These are phyloP conservation scores for Lachnellula occidentalis DNA, from an alignment of 2,329 filamentous ascomycete genomes.

Conservation along the genomic window DNA sequence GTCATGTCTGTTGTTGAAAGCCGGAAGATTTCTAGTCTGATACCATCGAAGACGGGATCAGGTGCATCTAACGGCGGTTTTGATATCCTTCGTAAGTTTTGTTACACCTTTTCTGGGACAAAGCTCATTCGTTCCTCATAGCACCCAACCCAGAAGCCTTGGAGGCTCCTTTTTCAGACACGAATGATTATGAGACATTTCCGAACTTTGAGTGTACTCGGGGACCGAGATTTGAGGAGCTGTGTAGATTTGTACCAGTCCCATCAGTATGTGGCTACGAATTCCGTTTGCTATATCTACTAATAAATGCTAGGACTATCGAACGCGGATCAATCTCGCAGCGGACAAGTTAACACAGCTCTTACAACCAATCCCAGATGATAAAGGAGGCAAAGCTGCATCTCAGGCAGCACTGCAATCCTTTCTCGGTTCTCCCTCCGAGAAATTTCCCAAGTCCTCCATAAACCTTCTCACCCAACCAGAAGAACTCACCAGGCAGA, in stretches of 20 bases:
- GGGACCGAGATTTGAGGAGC: constrained; percentile 20
- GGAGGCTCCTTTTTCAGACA: constrained; percentile 20
- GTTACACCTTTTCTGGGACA: neutral
- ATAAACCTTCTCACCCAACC: constrained; percentile 15
- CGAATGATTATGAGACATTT: constrained; percentile 28
- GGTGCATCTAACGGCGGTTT: constrained; percentile 18
- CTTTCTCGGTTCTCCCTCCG: neutral
- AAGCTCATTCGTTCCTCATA: neutral
- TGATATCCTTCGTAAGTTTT: constrained; percentile 27
- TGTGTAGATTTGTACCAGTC: constrained; percentile 21
- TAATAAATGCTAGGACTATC: constrained; percentile 19
- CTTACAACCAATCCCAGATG: constrained; percentile 5
- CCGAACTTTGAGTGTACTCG: constrained; percentile 28
- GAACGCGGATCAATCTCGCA: constrained; percentile 18
- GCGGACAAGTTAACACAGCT: constrained; percentile 20
- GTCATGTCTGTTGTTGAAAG: constrained; percentile 27
- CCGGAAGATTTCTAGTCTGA: constrained; percentile 25
- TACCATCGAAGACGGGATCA: constrained; percentile 11
- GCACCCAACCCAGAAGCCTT: constrained; percentile 9
- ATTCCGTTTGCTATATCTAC: neutral
- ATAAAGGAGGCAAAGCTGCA: constrained; percentile 1
- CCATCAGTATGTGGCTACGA: constrained; percentile 21
- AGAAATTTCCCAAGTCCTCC: constrained; percentile 4
- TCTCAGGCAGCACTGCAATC: constrained; percentile 1
- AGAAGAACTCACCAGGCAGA: constrained; percentile 17